These are phyloP conservation scores for Lavandula angustifolia DNA, from an alignment of 257 asterid genomes.

Conservation along the genomic window DNA sequence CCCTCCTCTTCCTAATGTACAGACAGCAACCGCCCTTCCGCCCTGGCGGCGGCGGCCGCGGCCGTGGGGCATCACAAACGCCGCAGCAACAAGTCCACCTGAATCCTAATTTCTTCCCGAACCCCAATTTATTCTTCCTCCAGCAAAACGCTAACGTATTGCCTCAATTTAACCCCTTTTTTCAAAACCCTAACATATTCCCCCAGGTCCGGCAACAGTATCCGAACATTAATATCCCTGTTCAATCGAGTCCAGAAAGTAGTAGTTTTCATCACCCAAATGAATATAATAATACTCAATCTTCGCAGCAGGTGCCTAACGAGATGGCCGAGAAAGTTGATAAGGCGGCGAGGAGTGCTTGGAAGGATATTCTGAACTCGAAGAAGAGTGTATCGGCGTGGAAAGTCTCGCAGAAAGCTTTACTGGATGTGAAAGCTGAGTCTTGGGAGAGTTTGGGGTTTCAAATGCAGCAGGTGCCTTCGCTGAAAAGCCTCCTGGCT, in stretches of 20 bases:
- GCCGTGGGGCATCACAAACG: conserved; percentile 37
- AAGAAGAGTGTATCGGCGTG: conserved; percentile 65
- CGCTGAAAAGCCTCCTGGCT: conserved; percentile 51
- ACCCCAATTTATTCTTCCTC: conserved; percentile 34
- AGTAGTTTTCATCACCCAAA: conserved; percentile 28
- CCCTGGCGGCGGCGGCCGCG: conserved; percentile 46
- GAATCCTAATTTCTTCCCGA: conserved; percentile 36
- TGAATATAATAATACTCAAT: conserved; percentile 9
- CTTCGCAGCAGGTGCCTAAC: conserved; percentile 33
- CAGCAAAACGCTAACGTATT: conserved; percentile 38
- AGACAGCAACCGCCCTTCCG: conserved; percentile 31
- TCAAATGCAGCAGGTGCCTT: conserved; percentile 80
- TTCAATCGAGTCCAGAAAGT: conserved; percentile 26
- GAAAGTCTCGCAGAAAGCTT: conserved; percentile 84
- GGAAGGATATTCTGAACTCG: conserved; percentile 44
- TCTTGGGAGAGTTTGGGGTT: conserved; percentile 89
- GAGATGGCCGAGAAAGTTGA: conserved; percentile 55
- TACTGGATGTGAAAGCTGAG: conserved; percentile 52
- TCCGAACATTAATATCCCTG: conserved; percentile 32
- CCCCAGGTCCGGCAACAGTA: conserved; percentile 36
- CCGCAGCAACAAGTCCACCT: conserved; percentile 36
- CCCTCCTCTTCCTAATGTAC: conserved; percentile 26
- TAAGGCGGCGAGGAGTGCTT: conserved; percentile 58
- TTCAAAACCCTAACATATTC: conserved; percentile 45
- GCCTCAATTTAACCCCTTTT: conserved; percentile 36